Evolutionary conservation across 805 yeast genomes (phyloP), one percentile per base, ranked within the genome.

Genomic region (Teunomyces stri): DNA sequence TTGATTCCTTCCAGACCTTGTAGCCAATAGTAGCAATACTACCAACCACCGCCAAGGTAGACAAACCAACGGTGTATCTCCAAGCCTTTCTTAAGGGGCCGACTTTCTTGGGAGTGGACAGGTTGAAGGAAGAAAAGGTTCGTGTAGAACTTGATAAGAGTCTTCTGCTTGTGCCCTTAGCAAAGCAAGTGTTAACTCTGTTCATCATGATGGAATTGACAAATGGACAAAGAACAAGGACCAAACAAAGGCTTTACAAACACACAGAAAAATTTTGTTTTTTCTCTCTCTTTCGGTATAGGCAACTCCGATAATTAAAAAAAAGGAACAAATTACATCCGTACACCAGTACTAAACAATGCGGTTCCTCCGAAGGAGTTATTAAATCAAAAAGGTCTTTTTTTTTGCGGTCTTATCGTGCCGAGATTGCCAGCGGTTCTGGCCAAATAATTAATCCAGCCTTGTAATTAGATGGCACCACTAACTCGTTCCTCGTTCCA

Each of bases 1-100:
- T 72, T 5, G 79, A 68, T 66, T 86, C 92, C 37, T 70, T 70
- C 62, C 83, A 83, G 45, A 85, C 76, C 51, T 79, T 73, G 66
- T 81, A 89, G 28, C 65, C 61, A 36, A 72, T 48, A 46, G 57
- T 56, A 10, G 84, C 82, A 44, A 79, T 62, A 55, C 84, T 81
- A 20, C 80, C 86, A 29, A 81, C 65, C 13, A 81, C 76, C 0
- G 79, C 72, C 30, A 82, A 54, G 6, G 76, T 68, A 3, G 87
- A 68, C 15, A 79, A 56, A 58, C 79, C 53, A 37, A 59, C 72
- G 18, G 84, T 66, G 30, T 75, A 62, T 57, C 76, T 75, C 77
- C 85, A 76, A 5, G 75, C 54, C 42, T 68, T 62, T 41, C 64
- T 61, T 52, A 74, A 61, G 46, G 66, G 58, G 9, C 70, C 64